phyloP scores from a whole-genome alignment of 2,329 filamentous ascomycete genomes.

The Calonectria ilicicola region DNA sequence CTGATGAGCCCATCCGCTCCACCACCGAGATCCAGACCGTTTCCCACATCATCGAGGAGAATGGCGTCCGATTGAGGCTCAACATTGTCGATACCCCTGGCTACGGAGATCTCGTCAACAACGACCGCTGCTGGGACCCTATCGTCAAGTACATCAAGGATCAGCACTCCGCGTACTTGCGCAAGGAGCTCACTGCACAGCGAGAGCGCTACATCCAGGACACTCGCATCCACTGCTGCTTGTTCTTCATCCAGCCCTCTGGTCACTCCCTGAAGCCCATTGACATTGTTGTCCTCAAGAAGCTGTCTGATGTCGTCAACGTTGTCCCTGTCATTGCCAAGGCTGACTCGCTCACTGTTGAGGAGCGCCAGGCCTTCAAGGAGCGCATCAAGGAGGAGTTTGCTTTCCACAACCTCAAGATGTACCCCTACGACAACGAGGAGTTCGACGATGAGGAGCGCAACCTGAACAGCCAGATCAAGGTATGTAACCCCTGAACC shows the following conservation, averaged over 20 bases:
- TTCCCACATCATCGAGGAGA: constrained; percentile 99
- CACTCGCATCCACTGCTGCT: constrained; percentile 98
- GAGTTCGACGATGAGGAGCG: constrained; percentile 98
- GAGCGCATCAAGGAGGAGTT: constrained; percentile 99
- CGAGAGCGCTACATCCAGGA: constrained; percentile 99
- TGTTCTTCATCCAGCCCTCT: constrained; percentile 99
- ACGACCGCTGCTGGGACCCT: constrained; percentile 99
- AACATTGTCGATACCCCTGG: constrained; percentile 99
- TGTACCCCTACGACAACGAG: constrained; percentile 99
- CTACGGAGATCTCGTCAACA: constrained; percentile 99
- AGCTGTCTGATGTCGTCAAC: constrained; percentile 98
- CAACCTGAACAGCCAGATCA: constrained; percentile 93
- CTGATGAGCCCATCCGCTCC: constrained; percentile 91
- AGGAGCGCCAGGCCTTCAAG: constrained; percentile 97
- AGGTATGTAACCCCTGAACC: constrained; percentile 68
- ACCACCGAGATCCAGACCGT: constrained; percentile 99
- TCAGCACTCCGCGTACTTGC: constrained; percentile 98
- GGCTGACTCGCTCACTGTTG: constrained; percentile 93
- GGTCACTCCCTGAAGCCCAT: constrained; percentile 99
- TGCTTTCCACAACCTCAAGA: constrained; percentile 99
- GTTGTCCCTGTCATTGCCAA: constrained; percentile 99
- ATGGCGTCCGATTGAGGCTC: constrained; percentile 94
- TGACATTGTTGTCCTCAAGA: constrained; percentile 99
- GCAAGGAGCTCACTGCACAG: constrained; percentile 99
- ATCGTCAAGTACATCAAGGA: constrained; percentile 99